Base-by-base conservation (phyloP, 768 basidiomycete species). In the Termitomyces sp. region DNA sequence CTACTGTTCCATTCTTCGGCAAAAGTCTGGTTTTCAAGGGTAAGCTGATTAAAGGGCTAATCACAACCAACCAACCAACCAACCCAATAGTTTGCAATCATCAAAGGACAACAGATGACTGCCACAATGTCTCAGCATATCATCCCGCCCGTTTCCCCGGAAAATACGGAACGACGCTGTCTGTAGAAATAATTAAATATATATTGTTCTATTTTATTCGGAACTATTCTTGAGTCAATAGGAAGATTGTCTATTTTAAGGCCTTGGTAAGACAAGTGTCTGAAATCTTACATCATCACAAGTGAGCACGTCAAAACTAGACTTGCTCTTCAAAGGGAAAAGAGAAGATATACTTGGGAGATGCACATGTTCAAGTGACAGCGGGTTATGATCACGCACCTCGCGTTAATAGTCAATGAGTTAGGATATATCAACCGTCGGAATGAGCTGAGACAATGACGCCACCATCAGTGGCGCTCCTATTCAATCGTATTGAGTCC, bases 391-490 rank as follows among this genome's bases (percentile, higher is more conserved):
- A 42, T 49, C 28, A 26, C 35, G 24, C 47, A 18, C 20, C 22
- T 46, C 22, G 16, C 20, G 16, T 18, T 10, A 20, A 20, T 10
- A 10, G 20, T 10, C 4, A 40, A n/a, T 18, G 18, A 14, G 45
- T 35, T 3, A 54, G 10, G 8, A 26, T 20, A 40, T 26, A 20
- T 47, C 35, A 16, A 12, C 7, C 18, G 16, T 28, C 47, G 58
- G 58, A 54, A 46, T 16, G 7, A 16, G 40, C 10, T 59, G 54
- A 59, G 59, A 60, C 54, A 60, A 40, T 45, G 59, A 40, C 55
- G 49, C 50, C 50, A 46, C 59, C 43, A 43, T 44, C n/a, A 38
- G 59, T 56, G 54, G 59, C 59, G 60, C 60, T 61, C 56, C 60
- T 46, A 61, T 61, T 57, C 18, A 51, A 22, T 50, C 16, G 49